These are phyloP conservation scores for Tuber borchii DNA, from an alignment of 495 filamentous ascomycete genomes.

Conservation along the genomic window DNA sequence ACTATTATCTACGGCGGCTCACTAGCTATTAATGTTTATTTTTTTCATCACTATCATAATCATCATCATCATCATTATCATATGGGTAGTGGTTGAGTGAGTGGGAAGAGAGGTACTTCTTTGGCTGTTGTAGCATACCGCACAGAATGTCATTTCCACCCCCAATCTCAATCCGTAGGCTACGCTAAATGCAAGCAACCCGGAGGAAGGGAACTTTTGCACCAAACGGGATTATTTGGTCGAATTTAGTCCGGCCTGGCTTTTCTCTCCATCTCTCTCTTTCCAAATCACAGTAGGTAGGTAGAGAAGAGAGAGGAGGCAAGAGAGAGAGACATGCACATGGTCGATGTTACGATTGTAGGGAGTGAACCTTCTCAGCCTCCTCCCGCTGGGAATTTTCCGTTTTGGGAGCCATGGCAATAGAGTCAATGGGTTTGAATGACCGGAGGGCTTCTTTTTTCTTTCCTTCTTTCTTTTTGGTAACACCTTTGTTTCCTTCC, in stretches of 20 bases:
- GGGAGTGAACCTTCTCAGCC: background rate
- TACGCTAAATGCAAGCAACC: background rate
- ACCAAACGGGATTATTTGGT: background rate
- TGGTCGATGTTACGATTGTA: background rate
- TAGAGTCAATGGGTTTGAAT: background rate
- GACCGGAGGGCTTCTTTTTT: background rate
- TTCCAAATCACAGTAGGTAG: background rate
- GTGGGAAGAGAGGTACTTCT: background rate
- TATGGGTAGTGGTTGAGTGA: background rate
- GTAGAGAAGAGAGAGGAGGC: background rate
- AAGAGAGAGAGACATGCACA: constrained; percentile 1
- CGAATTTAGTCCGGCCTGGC: background rate
- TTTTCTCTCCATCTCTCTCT: background rate
- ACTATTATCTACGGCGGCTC: background rate
- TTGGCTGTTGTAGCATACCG: background rate
- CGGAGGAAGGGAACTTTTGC: background rate
- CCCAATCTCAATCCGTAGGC: background rate
- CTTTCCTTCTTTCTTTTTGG: background rate
- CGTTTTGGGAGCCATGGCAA: background rate
- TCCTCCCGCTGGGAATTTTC: background rate
- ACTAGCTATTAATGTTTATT: background rate
- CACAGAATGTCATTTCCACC: constrained; percentile 2
- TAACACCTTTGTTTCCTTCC: background rate
- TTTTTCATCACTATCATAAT: too few relatives aligned
- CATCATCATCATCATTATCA: background rate